Conservation (phyloP, 768 basidiomycete species). For the Mycena metata region DNA sequence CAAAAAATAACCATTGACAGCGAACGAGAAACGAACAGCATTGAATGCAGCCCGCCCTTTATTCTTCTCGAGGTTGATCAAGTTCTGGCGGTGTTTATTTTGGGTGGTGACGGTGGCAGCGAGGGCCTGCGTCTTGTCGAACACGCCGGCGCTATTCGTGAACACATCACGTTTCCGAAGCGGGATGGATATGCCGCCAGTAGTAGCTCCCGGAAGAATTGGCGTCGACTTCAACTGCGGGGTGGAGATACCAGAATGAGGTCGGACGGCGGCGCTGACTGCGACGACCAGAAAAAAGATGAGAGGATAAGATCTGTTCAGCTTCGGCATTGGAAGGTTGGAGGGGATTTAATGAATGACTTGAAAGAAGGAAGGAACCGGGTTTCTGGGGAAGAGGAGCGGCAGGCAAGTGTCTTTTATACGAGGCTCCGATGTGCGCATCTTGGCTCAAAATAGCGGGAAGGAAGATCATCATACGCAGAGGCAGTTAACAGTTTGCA, state of each 20-base stretch:
- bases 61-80: slow-evolving; percentile 53
- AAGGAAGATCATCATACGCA: background rate
- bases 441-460: background rate
- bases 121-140: slow-evolving; percentile 40
- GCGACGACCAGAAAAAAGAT: slow-evolving; percentile 24
- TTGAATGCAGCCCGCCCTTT: slow-evolving; percentile 39
- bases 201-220: background rate
- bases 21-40: slow-evolving; percentile 7
- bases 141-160: slow-evolving; percentile 37
- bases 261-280: slow-evolving; percentile 1
- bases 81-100: slow-evolving; percentile 55
- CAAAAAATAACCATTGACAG: no score
- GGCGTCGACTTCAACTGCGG: background rate
- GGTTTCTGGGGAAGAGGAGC: background rate
- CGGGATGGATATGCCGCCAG: slow-evolving; percentile 32
- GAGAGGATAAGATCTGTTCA: slow-evolving; percentile 2
- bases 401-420: background rate
- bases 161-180: slow-evolving; percentile 24
- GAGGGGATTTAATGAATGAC: background rate
- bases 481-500: background rate
- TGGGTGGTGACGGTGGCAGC: slow-evolving; percentile 31
- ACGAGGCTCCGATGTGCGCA: background rate
- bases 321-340: slow-evolving; percentile 5
- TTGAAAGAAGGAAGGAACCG: background rate
- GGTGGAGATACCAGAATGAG: slow-evolving; percentile 6